Base-by-base conservation (phyloP, 768 basidiomycete species). In the Kwoniella sp. region DNA sequence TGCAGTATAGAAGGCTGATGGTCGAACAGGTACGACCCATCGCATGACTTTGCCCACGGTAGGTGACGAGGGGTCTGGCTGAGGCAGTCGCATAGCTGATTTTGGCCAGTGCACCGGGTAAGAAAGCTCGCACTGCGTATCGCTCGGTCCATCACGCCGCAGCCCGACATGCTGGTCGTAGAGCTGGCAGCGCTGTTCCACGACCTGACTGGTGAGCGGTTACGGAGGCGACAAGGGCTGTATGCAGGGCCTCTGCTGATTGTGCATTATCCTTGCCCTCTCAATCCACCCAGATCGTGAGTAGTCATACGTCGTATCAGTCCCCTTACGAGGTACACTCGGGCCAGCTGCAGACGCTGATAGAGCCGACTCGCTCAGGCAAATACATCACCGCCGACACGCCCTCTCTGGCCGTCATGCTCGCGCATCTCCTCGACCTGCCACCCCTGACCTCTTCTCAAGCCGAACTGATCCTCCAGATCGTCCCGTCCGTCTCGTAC, bases 101-200 rank as follows among this genome's bases (percentile, higher is more conserved):
- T 15, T 28, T 23, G 15, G 17, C 20, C 33, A 55, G 89, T 92
- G 9, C 79, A 85, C 60, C 84, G 90, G 57, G 89, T 93, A 23
- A 78, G 89, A 46, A 83, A 79, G 61, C 87, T 86, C 1, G 87
- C 89, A 1, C 63, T 92, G 23, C 71, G 78, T 6, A 77, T 92
- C 33, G 89, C 88, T 10, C 75, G 75, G 14, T 75, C 78, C 1
- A 26, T 77, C 14, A 17, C 42, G 1, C 70, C 75, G 11, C 74
- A 74, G 34, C 83, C 83, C 2, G 87, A 92, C 76, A 73, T 90
- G 1, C 75, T 91, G 19, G 80, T 83, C 5, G 80, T 92, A 20
- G 89, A 92, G 72, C 77, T 92, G 40, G 85, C 86, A 26, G 86
- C 90, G n/a, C 80, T 93, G 32, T 80, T 92, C 38, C 90, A 92